Conservation (phyloP, 768 basidiomycete species). For the Podaxis carcinomalis region DNA sequence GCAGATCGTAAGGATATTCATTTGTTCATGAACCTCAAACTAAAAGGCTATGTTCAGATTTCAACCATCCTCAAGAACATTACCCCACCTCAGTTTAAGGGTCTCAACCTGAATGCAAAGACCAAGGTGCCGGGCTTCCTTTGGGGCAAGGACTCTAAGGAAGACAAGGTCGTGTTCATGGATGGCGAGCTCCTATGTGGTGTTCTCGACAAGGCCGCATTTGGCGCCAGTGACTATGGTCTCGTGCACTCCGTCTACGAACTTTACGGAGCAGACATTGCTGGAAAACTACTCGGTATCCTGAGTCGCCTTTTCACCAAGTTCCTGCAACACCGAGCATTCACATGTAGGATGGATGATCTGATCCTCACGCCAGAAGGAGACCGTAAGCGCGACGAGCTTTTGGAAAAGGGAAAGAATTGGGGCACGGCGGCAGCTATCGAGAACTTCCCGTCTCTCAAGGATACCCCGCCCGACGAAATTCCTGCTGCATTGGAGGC, state of each 20-base stretch:
- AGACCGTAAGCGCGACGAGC: constrained; percentile 60
- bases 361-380: constrained; percentile 83
- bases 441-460: constrained; percentile 83
- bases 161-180: constrained; percentile 86
- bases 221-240: constrained; percentile 94
- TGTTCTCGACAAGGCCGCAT: constrained; percentile 94
- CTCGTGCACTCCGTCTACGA: constrained; percentile 97
- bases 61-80: constrained; percentile 93
- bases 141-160: constrained; percentile 78
- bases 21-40: background rate
- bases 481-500: constrained; percentile 51
- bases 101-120: constrained; percentile 80
- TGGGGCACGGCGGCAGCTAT: constrained; percentile 87
- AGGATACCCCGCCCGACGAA: constrained; percentile 44
- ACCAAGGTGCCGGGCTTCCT: constrained; percentile 86
- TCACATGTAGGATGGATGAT: constrained; percentile 99
- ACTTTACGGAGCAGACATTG: constrained; percentile 84
- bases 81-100: constrained; percentile 72
- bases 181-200: constrained; percentile 93
- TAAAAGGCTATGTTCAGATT: constrained; percentile 48
- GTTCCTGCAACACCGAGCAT: constrained; percentile 93
- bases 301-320: constrained; percentile 95
- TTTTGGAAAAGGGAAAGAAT: constrained; percentile 62
- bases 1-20: constrained; percentile 69
- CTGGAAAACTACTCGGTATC: constrained; percentile 89